Evolutionary conservation across 2,329 filamentous ascomycete species (phyloP), one percentile per base, ranked within the genome.

Genomic region (Alternaria alternata): DNA sequence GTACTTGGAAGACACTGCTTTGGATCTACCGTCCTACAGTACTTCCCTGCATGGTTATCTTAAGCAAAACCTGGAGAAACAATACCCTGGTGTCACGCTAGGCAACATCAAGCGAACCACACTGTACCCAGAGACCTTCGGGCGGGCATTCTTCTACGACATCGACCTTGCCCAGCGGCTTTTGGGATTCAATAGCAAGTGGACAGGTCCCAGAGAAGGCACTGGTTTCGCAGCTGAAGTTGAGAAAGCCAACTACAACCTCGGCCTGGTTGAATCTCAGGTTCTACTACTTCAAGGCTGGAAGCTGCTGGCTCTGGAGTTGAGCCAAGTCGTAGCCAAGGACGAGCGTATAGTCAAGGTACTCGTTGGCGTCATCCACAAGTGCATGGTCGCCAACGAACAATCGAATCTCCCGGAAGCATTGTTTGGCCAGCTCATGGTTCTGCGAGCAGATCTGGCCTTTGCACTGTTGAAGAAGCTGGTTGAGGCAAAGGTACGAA

Each of bases 201-300:
- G 95, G 95, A 43, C 78, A 59, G 67, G 84, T 82, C 66, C 85
- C 82, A 67, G 85, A 42, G 59, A 69, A 56, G 73, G 87, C 55
- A 86, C 90, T 70, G 94, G 94, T 0, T 96, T 96, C 79, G 86
- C 87, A 63, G 86, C 87, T 49, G 95, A 99, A 75, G 90, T 99
- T 79, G 87, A 89, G 71, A 88, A 89, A 62, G 95, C 94, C 42
- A 99, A 99, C 77, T 82, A 91, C 63, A 98, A 99, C 77, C 78
- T 99, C 53, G 96, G 94, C 24, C 83, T 97, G 34, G 93, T 99
- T 34, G 93, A 98, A 76, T 92, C 94, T 24, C 93, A 99, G 81
- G 89, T 95, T 66, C 87, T 88, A 43, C 86, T 99, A 18, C 90
- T 97, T 65, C 89, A 92, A 69, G 91, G 92, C 56, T 98, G 94